Conservation (phyloP, 257 asterid genomes). For the Knoxia roxburghii region DNA sequence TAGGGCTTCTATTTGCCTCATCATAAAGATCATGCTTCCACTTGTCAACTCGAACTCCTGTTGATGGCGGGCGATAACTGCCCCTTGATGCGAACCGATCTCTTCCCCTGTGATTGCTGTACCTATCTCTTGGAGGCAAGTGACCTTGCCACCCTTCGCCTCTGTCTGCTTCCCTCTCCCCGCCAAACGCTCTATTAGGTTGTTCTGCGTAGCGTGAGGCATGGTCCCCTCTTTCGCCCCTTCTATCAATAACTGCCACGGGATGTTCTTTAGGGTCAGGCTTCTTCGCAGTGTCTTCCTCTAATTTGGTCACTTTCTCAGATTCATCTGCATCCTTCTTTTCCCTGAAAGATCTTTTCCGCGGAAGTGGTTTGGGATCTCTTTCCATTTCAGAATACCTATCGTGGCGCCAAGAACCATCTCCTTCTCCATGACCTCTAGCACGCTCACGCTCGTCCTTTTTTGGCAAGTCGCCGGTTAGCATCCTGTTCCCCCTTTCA, state of each 20-base stretch:
- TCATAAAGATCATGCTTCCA: conserved; percentile 90
- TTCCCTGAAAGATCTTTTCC: conserved; percentile 76
- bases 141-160: conserved; percentile 43
- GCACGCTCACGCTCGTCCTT: conserved; percentile 43
- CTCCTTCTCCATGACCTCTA: conserved; percentile 38
- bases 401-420: conserved; percentile 62
- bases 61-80: conserved; percentile 29
- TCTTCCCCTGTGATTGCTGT: conserved; percentile 34
- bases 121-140: conserved; percentile 46
- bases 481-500: conserved; percentile 28
- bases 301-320: conserved; percentile 35
- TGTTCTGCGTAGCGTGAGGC: conserved; percentile 31
- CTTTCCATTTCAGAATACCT: conserved; percentile 58
- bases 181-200: conserved; percentile 39
- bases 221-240: conserved; percentile 35
- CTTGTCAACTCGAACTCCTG: conserved; percentile 55
- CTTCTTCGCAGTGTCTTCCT: conserved; percentile 27
- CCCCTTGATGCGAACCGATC: conserved; percentile 44
- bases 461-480: conserved; percentile 27
- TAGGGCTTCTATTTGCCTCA: conserved; percentile 68
- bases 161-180: conserved; percentile 39
- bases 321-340: conserved; percentile 50
- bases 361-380: conserved; percentile 44
- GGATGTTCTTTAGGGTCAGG: conserved; percentile 30
- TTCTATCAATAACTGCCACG: conserved; percentile 31